Evolutionary conservation across 192 early-diverging fungal species (phyloP).

Genomic region (Podila horticola): DNA sequence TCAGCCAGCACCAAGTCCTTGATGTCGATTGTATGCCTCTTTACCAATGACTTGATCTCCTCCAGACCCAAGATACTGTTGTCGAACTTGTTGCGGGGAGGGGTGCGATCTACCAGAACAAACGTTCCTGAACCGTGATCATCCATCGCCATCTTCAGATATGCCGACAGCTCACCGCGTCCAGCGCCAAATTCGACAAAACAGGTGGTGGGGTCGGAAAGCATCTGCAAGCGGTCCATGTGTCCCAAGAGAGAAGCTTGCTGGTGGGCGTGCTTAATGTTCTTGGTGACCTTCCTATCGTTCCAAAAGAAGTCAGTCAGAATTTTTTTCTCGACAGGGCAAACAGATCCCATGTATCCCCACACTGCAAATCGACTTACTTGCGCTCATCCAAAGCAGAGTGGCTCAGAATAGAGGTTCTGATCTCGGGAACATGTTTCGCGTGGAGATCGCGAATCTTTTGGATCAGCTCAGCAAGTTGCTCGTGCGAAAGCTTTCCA

Average conservation of each 20-base stretch:
- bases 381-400: constrained; percentile 48
- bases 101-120: constrained; percentile 82
- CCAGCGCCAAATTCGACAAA: constrained; percentile 89
- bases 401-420: constrained; percentile 31
- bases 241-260: constrained; percentile 86
- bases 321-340: background rate
- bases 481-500: constrained; percentile 20
- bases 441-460: constrained; percentile 42
- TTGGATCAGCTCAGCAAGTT: constrained; percentile 27
- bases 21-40: constrained; percentile 81
- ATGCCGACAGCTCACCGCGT: constrained; percentile 67
- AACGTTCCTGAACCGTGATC: constrained; percentile 57
- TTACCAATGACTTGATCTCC: constrained; percentile 56
- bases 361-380: constrained; percentile 17
- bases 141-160: constrained; percentile 58
- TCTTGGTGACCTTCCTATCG: constrained; percentile 50
- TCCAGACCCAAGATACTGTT: constrained; percentile 45
- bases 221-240: constrained; percentile 67
- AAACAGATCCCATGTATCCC: background rate
- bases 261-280: constrained; percentile 63
- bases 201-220: constrained; percentile 60
- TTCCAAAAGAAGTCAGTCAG: background rate
- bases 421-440: constrained; percentile 41
- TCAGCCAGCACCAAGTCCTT: constrained; percentile 83
- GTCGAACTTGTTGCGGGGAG: constrained; percentile 79